phyloP scores from a whole-genome alignment of 768 basidiomycete species.

The Exsudoporus frostii region DNA sequence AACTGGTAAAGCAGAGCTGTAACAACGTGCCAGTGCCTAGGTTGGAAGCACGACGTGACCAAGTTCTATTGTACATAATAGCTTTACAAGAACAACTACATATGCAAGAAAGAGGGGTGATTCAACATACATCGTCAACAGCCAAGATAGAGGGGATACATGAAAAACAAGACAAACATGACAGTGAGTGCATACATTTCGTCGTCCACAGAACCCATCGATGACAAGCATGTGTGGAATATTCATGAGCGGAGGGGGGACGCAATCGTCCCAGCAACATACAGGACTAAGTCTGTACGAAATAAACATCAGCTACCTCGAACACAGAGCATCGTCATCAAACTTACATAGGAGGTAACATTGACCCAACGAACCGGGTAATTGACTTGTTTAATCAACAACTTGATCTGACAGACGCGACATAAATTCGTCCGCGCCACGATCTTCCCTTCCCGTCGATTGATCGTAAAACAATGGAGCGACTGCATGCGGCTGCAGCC shows the following conservation, averaged over 20 bases:
- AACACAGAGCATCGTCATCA: neutral
- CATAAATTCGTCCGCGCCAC: conserved; percentile 25
- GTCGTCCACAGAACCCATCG: neutral
- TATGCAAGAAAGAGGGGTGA: neutral
- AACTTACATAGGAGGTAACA: conserved; percentile 18
- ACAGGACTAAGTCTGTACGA: conserved; percentile 5
- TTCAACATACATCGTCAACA: conserved; percentile 1
- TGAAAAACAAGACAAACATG: neutral
- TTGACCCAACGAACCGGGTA: conserved; percentile 22
- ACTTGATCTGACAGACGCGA: conserved; percentile 31
- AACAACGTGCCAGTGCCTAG: neutral
- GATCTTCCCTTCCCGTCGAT: conserved; percentile 15
- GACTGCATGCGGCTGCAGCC: conserved; percentile 30
- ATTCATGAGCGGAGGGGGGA: neutral
- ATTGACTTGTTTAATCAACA: conserved; percentile 23
- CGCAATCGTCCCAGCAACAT: neutral
- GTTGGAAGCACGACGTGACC: neutral
- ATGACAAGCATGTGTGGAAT: neutral
- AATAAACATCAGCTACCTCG: conserved; percentile 4
- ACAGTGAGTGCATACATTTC: neutral
- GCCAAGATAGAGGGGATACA: neutral
- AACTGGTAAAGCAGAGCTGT: no score
- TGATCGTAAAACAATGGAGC: conserved; percentile 25
- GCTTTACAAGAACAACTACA: neutral
- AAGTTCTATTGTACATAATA: conserved; percentile 1